A percentile compares a stretch with the other conserved stretches of the same genome.
phyloP scores from a whole-genome alignment of 2,329 filamentous ascomycete genomes.

The Pseudogymnoascus sp. region DNA sequence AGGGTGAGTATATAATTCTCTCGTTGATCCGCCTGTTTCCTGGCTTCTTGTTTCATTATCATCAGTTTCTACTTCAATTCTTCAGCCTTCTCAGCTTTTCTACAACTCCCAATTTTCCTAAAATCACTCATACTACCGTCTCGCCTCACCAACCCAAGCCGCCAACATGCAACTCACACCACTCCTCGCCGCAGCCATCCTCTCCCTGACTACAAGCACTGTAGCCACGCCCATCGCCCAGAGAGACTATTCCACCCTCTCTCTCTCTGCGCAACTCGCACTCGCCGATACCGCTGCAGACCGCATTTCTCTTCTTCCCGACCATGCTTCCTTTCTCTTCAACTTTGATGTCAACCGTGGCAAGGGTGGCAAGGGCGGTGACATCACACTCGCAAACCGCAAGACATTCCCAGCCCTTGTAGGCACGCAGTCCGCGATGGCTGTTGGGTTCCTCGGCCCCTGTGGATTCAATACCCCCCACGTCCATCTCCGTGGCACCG shows the following conservation, averaged over 20 bases:
- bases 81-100: neutral
- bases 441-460: slow-evolving; percentile 42
- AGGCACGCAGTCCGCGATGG: slow-evolving; percentile 43
- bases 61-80: neutral
- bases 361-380: slow-evolving; percentile 38
- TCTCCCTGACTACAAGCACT: slow-evolving; percentile 34
- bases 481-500: slow-evolving; percentile 46
- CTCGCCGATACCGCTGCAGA: slow-evolving; percentile 35
- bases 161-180: slow-evolving; percentile 33
- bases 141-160: slow-evolving; percentile 5
- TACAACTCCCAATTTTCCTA: slow-evolving; percentile 10
- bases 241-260: slow-evolving; percentile 5
- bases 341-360: slow-evolving; percentile 37
- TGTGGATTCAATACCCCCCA: slow-evolving; percentile 53
- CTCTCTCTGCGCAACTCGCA: slow-evolving; percentile 21
- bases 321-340: slow-evolving; percentile 42
- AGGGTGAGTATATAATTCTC: neutral
- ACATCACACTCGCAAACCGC: slow-evolving; percentile 46
- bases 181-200: slow-evolving; percentile 31
- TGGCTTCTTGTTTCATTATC: neutral
- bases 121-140: neutral
- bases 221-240: slow-evolving; percentile 22
- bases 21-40: neutral
- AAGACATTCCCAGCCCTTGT: slow-evolving; percentile 51
- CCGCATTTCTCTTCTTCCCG: slow-evolving; percentile 36